Base-by-base conservation (phyloP, 768 basidiomycete genomes). In the Lactifluus volemus region DNA sequence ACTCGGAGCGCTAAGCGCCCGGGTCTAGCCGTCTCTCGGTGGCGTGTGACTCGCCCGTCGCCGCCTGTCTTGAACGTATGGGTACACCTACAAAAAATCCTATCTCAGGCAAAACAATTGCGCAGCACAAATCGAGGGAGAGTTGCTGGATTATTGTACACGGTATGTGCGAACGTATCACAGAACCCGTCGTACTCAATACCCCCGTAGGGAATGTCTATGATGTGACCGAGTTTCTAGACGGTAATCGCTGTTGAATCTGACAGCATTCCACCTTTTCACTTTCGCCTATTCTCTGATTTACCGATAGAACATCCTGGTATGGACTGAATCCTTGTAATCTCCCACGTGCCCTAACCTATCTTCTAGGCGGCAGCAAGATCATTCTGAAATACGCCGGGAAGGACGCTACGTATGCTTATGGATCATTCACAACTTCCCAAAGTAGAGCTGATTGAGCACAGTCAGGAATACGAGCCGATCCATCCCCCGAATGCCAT, bases 401-500 rank as follows among this genome's bases (percentile, higher is more conserved):
- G 17, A 79, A 75, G 68, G 82, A 81, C 63, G 79, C 78, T 41
- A 75, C 73, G 71, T 72, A 51, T 53, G 71, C n/a, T 10, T 2
- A 21, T 10, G 30, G 21, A 17, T n/a, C 3, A 8, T 5, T 6
- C 15, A 6, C 15, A 32, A 7, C 42, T 19, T 48, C 11, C 12
- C 8, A 3, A 30, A 34, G 19, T 38, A 47, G 38, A 47, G 14
- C n/a, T 49, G 12, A 29, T 11, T 2, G 8, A 8, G 3, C 51
- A 32, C 49, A 73, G 72, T 11, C 70, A 67, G 63, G 90, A 88
- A 73, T 92, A 92, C 65, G 92, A 92, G 29, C 88, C 89, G 2
- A 91, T 97, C 53, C 94, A 96, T 69, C 93, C 94, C 2, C 92
- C 82, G 44, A 85, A 85, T 70, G 89, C 80, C 57, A 92, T 89